Conservation (phyloP, 805 yeast species). For the Diddensiella santjacobensis region DNA sequence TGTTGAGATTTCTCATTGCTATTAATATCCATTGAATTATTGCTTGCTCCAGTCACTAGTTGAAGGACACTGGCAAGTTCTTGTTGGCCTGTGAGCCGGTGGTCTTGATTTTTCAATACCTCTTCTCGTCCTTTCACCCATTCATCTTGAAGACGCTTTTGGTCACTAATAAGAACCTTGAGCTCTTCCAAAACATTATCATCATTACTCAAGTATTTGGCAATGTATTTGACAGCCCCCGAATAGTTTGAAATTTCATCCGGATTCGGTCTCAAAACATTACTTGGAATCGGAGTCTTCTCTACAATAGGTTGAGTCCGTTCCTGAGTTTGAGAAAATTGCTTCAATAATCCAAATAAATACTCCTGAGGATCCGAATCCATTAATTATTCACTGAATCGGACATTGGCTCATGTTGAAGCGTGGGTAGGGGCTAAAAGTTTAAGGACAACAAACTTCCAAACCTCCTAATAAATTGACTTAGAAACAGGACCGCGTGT, state of each 20-base stretch:
- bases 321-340: slow-evolving; percentile 11
- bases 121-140: slow-evolving; percentile 18
- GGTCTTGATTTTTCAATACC: slow-evolving; percentile 10
- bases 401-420: no score
- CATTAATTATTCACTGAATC: no score
- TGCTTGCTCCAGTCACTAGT: slow-evolving; percentile 13
- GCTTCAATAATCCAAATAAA: slow-evolving; percentile 7
- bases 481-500: no score
- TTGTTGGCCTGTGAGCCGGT: slow-evolving; percentile 7
- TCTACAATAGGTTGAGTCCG: neutral
- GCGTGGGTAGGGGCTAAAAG: neutral
- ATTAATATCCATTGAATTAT: neutral
- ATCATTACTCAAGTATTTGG: slow-evolving; percentile 15
- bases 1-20: neutral
- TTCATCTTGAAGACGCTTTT: slow-evolving; percentile 17
- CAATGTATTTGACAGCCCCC: slow-evolving; percentile 21
- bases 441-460: neutral
- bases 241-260: slow-evolving; percentile 16
- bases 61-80: slow-evolving; percentile 16
- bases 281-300: neutral
- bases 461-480: neutral
- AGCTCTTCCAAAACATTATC: slow-evolving; percentile 15
- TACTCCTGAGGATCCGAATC: neutral
- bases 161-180: slow-evolving; percentile 18
- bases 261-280: neutral